phyloP scores from a whole-genome alignment of 2,329 filamentous ascomycete genomes.

The Arachnomyces sp. region DNA sequence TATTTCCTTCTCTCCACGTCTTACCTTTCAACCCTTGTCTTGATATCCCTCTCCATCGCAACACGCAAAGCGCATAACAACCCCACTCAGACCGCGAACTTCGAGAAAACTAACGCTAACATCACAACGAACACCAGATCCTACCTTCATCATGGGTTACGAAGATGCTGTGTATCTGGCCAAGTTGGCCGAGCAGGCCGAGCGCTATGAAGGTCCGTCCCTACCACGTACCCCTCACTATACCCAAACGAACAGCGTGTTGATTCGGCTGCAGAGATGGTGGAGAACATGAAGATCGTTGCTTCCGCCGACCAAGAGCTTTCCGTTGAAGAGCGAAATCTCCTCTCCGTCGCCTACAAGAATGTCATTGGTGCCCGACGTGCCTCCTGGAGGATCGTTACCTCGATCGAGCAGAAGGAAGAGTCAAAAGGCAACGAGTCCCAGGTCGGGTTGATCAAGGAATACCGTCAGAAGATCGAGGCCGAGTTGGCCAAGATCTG shows the following conservation, averaged over 20 bases:
- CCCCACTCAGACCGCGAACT: not conserved
- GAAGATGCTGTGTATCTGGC: slow-evolving; percentile 99
- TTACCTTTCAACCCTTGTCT: not conserved
- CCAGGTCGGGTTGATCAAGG: slow-evolving; percentile 87
- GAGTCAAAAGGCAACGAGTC: slow-evolving; percentile 95
- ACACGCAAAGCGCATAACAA: too few relatives aligned
- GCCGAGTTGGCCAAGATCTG: slow-evolving; percentile 93
- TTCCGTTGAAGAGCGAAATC: slow-evolving; percentile 92
- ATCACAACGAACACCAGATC: slow-evolving; percentile 16
- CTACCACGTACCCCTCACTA: slow-evolving; percentile 1
- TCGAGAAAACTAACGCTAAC: not conserved
- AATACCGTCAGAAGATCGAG: slow-evolving; percentile 99
- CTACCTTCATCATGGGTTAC: slow-evolving; percentile 77
- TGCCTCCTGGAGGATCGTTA: slow-evolving; percentile 97
- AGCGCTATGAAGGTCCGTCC: slow-evolving; percentile 94
- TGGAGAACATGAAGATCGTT: slow-evolving; percentile 99
- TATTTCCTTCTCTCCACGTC: slow-evolving; percentile 5
- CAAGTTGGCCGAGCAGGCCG: slow-evolving; percentile 99
- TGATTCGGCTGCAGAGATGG: slow-evolving; percentile 60
- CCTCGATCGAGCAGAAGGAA: slow-evolving; percentile 98
- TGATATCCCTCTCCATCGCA: slow-evolving; percentile 1
- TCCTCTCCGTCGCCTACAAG: slow-evolving; percentile 97
- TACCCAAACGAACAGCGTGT: slow-evolving; percentile 7
- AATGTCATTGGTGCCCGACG: slow-evolving; percentile 95
- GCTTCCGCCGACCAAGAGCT: slow-evolving; percentile 77